phyloP scores from a whole-genome alignment of 257 asterid genomes.

The Forsythia viridissima region DNA sequence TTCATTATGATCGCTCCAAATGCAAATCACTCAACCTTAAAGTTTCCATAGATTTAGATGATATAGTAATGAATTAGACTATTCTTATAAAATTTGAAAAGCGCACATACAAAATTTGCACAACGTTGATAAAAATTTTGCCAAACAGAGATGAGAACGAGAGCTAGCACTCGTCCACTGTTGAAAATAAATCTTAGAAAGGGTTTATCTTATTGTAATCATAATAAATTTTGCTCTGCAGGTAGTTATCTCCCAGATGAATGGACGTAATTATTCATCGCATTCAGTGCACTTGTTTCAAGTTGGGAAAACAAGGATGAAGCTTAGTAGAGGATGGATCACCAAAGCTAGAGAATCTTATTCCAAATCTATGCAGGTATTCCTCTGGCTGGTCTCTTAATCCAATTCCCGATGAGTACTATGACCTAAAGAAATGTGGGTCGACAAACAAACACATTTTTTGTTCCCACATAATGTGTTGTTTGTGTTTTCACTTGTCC shows the following conservation, averaged over 20 bases:
- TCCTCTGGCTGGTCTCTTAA: neutral
- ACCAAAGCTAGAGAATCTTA: slow-evolving; percentile 94
- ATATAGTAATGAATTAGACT: too few species aligned
- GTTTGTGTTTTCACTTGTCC: neutral
- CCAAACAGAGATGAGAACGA: neutral
- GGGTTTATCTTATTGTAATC: neutral
- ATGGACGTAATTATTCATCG: slow-evolving; percentile 86
- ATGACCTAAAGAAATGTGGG: neutral
- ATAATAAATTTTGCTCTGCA: slow-evolving; percentile 24
- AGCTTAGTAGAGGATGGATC: slow-evolving; percentile 96
- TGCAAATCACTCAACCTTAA: neutral
- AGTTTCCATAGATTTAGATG: too few species aligned
- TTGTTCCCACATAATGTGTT: neutral
- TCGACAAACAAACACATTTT: neutral
- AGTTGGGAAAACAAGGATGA: slow-evolving; percentile 86
- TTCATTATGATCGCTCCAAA: neutral
- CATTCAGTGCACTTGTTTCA: slow-evolving; percentile 76
- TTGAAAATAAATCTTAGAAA: neutral
- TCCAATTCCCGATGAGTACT: neutral
- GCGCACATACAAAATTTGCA: neutral
- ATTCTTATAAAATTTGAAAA: neutral
- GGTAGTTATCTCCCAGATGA: slow-evolving; percentile 96
- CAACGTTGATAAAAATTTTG: neutral
- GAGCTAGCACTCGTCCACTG: neutral
- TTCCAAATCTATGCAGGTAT: slow-evolving; percentile 89